Evolutionary conservation across 108 stramenopile genomes (phyloP).

Genomic region (Skeletonema marinoi): DNA sequence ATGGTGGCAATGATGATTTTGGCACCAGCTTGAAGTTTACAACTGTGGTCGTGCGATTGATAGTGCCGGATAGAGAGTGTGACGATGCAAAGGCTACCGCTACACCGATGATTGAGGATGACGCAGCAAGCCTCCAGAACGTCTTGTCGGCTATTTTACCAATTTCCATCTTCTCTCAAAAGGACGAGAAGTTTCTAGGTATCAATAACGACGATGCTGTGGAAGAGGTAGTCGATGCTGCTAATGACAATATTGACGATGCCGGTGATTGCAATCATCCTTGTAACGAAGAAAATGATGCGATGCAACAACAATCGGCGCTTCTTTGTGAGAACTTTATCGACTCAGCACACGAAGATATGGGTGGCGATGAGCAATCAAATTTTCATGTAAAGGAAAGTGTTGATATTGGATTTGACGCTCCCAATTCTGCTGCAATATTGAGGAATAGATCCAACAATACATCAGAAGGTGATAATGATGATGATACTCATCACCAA

Average conservation of each 20-base stretch:
- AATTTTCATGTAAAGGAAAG: neutral
- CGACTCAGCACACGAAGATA: neutral
- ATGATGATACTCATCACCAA: neutral
- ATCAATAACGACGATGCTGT: neutral
- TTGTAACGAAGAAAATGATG: neutral
- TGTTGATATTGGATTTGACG: neutral
- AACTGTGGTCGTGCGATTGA: neutral
- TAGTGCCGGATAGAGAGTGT: neutral
- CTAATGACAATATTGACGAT: neutral
- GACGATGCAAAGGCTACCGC: neutral
- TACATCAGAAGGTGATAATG: neutral
- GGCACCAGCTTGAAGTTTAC: neutral
- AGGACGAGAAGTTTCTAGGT: neutral
- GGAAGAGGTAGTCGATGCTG: neutral
- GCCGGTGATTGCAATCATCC: conserved; percentile 1
- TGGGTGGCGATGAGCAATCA: neutral
- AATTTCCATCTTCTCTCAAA: neutral
- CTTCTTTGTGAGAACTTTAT: neutral
- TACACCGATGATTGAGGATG: neutral
- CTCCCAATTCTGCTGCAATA: neutral
- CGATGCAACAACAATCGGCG: neutral
- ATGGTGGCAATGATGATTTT: neutral
- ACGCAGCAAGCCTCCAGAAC: neutral
- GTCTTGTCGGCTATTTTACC: conserved; percentile 1
- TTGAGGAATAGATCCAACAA: neutral